phyloP scores from a whole-genome alignment of 2,329 filamentous ascomycete species.

The Aspergillus sp. region DNA sequence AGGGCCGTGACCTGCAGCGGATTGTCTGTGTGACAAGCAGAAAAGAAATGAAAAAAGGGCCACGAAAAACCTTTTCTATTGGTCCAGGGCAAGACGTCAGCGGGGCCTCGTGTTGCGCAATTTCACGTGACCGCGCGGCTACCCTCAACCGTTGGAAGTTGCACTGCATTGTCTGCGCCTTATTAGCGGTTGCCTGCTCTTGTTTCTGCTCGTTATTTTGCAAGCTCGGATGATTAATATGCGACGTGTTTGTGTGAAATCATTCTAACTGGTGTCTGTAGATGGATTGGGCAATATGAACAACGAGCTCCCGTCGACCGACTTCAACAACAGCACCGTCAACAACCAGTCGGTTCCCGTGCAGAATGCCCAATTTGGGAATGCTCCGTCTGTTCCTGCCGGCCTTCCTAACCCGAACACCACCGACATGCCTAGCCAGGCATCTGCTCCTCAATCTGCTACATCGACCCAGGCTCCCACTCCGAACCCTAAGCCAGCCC shows the following conservation, averaged over 20 bases:
- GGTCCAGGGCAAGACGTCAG: slow-evolving; percentile 13
- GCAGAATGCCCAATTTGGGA: slow-evolving; percentile 17
- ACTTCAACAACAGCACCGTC: slow-evolving; percentile 20
- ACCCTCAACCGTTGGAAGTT: too few species aligned
- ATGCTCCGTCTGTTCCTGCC: slow-evolving; percentile 14
- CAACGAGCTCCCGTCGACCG: slow-evolving; percentile 21
- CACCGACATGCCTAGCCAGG: slow-evolving; percentile 10
- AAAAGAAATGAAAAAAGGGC: background rate
- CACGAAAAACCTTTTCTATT: slow-evolving; percentile 2
- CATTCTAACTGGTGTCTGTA: slow-evolving; percentile 7
- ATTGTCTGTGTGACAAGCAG: background rate
- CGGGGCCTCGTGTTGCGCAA: slow-evolving; percentile 23
- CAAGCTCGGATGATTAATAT: too few species aligned
- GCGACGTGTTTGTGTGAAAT: too few species aligned
- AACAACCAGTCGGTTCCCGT: slow-evolving; percentile 13
- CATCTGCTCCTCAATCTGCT: slow-evolving; percentile 9
- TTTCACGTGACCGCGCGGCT: slow-evolving; percentile 29
- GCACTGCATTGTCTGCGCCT: background rate
- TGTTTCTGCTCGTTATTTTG: too few species aligned
- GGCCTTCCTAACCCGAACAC: slow-evolving; percentile 8
- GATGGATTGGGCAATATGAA: slow-evolving; percentile 27
- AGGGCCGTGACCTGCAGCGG: too few species aligned
- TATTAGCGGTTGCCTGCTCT: background rate
- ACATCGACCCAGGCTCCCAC: slow-evolving; percentile 9
- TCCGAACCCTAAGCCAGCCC: slow-evolving; percentile 12